Evolutionary conservation across 495 filamentous ascomycete species (phyloP), one percentile per base, ranked within the genome.

Genomic region (Thermochaetoides thermophila): DNA sequence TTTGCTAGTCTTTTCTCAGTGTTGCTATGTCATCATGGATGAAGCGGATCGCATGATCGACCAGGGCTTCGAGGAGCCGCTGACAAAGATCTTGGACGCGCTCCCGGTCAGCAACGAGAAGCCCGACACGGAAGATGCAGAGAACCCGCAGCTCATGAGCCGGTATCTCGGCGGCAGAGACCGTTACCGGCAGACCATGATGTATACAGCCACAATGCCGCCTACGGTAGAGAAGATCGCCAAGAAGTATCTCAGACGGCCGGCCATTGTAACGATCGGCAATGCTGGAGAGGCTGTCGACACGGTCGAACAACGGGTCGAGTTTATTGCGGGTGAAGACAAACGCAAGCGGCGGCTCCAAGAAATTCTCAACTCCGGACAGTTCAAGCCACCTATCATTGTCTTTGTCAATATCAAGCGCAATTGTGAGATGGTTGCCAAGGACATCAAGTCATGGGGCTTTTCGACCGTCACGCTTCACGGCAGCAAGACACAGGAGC

Each of bases 381-480:
- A 94, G 39, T 96, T 93, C 61, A 66, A 70, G 3, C 78, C 91
- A 1, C 89, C 89, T 14, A 86, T 99, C 56, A 96, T 99, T 50
- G 89, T 96, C 32, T 99, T 99, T 51, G 89, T 99, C 69, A 99
- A 99, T 56, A 95, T 96, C 78, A 99, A 96, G 57, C 82, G 87
- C 39, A 96, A 96, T 63, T 94, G 85, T 63, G 89, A 99, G 54
- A 84, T 86, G 34, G 77, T 99, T 19, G 89, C 89, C 1, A 69
- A 82, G 37, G 87, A 96, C 50, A 89, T 99, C 68, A 92, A 92
- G 50, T 74, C 84, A 34, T 84, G 86, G 71, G 91, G 91, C 43
- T 87, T 83, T 60, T 82, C 76, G 10, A 76, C 81, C 1, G 86
- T 91, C 47, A 96, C 87, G 0, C 61, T 99, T 22, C 89, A 96